Evolutionary conservation across 2,329 filamentous ascomycete species (phyloP).

Genomic region (Stylonectria norvegica): DNA sequence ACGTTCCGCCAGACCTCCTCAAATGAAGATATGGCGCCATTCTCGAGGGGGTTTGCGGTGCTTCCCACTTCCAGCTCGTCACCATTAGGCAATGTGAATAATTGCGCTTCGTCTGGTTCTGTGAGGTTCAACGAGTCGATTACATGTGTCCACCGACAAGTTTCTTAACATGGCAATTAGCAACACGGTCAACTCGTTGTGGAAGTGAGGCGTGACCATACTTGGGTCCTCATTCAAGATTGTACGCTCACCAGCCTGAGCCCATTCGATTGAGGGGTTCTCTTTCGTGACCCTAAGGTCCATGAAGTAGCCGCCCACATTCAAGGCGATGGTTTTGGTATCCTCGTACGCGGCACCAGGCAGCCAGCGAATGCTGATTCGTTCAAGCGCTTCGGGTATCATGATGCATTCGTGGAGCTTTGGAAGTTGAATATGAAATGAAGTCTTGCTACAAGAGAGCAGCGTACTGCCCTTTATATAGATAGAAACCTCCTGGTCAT

Average conservation of each 20-base stretch:
- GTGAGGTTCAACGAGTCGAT: conserved; percentile 19
- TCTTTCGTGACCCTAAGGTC: conserved; percentile 13
- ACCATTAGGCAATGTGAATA: conserved; percentile 18
- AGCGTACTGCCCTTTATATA: too few relatives aligned
- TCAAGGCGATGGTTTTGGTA: conserved; percentile 22
- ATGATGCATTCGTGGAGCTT: too few relatives aligned
- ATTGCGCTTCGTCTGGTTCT: conserved; percentile 19
- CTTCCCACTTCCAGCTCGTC: conserved; percentile 22
- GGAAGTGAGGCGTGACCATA: conserved; percentile 1
- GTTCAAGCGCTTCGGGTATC: conserved; percentile 22
- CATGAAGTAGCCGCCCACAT: conserved; percentile 24
- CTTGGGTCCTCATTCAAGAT: conserved; percentile 15
- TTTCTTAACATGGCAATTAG: conserved; percentile 9
- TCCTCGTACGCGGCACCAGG: conserved; percentile 21
- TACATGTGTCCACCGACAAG: conserved; percentile 23
- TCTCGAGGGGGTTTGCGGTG: conserved; percentile 11
- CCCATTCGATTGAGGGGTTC: conserved; percentile 17
- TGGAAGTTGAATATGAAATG: too few relatives aligned
- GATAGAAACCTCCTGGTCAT: too few relatives aligned
- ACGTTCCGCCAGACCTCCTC: conserved; percentile 24
- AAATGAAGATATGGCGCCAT: conserved; percentile 13
- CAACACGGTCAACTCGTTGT: too few relatives aligned
- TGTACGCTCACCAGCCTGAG: conserved; percentile 18
- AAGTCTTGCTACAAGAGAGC: too few relatives aligned
- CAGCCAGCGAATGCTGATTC: conserved; percentile 24